Evolutionary conservation across 2,329 filamentous ascomycete species (phyloP), one percentile per base, ranked within the genome.

Genomic region (Mollisia scopiformis): DNA sequence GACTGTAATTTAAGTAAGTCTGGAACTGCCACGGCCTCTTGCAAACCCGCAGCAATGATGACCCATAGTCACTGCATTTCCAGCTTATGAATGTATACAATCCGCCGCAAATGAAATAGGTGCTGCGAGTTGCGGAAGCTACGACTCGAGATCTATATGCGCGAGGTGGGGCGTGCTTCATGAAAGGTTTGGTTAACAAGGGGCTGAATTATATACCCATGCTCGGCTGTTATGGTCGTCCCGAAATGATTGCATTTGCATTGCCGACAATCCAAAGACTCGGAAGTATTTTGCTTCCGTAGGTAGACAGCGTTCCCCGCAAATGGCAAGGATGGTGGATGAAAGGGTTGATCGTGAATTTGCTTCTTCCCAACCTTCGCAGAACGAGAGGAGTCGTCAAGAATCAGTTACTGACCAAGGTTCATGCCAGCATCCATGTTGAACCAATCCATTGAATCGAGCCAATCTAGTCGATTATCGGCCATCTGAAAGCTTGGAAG

Each of bases 391-490:
- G n/a, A n/a, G n/a, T n/a, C n/a, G n/a, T n/a, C n/a, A n/a, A n/a
- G n/a, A n/a, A n/a, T 13, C 31, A 33, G 16, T 46, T 21, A 23
- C 5, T 8, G 19, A 25, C 43, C 14, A 51, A 41, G 16, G 8
- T 51, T 58, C 16, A 50, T 52, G 54, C 59, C 66, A 5, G 63
- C 57, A 58, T 67, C 64, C 59, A 71, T 63, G 54, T 70, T 69
- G 49, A 71, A 72, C 66, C 68, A 72, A 56, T n/a, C n/a, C n/a
- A n/a, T n/a, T n/a, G n/a, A n/a, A n/a, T 71, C 66, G 33, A 72
- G 30, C 71, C 69, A 73, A 35, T 47, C 43, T 7, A 47, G 11
- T 7, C 25, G n/a, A 58, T 72, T 68, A 35, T 71, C 69, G 37
- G 69, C 64, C 43, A 69, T 63, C 52, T 68, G 65, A 21, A 72